A percentile compares a stretch with the other conserved stretches of the same genome.
Evolutionary conservation across 208 protist genomes (phyloP).

Genomic region (Leishmania tarentolae): DNA sequence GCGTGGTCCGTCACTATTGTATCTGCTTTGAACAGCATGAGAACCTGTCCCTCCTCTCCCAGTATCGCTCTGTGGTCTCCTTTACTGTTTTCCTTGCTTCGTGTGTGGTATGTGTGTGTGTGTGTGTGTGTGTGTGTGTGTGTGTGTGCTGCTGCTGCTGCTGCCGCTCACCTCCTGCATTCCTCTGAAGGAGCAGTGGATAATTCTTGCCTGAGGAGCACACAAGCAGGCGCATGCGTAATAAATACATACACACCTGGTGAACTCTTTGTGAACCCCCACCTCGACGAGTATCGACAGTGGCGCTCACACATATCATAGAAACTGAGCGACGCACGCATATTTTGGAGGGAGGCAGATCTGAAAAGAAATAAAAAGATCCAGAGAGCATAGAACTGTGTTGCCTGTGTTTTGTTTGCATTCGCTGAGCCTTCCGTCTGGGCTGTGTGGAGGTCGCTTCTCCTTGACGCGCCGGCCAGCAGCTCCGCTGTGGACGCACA

Average conservation of each 20-base stretch:
- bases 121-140: background rate
- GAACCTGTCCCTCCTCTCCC: background rate
- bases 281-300: background rate
- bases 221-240: background rate
- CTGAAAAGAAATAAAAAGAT: background rate
- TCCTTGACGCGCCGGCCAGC: background rate
- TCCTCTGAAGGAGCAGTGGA: background rate
- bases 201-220: background rate
- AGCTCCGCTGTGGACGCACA: background rate
- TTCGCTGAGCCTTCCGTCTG: too few species aligned
- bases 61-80: background rate
- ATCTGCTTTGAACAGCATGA: background rate
- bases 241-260: background rate
- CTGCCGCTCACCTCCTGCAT: background rate
- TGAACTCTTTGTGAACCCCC: background rate
- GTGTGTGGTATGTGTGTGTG: background rate
- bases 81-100: background rate
- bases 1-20: background rate
- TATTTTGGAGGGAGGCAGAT: background rate
- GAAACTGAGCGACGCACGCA: background rate
- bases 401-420: background rate
- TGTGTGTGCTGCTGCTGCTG: background rate
- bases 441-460: background rate
- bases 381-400: background rate
- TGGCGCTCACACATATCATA: background rate